Evolutionary conservation across 345 rosid species (phyloP), one percentile per base, ranked within the genome.

Genomic region (Trapa bicornis): DNA sequence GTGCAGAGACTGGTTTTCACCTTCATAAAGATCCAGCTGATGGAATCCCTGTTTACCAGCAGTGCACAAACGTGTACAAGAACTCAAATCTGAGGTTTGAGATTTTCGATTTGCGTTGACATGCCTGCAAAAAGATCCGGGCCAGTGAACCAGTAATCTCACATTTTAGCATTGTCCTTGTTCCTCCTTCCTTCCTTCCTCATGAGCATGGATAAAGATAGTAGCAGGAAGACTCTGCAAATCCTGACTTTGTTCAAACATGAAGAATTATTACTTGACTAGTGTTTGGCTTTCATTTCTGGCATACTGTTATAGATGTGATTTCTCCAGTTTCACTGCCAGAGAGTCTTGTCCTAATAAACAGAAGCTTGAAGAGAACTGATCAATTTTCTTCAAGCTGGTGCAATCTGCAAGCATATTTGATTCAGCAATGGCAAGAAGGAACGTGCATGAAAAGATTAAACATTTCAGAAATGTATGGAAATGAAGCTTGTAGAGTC

Each of bases 21-120:
- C 68, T 71, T 45, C 98, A 92, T 73, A 50, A 73, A n/a, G 98
- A 87, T 75, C 77, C 91, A 54, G 79, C 73, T n/a, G 86, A 85
- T 52, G 98, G 96, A 65, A 74, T 76, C 77, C 86, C 83, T 12
- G 69, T 92, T 50, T 89, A 86, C 29, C 82, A 89, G 72, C 81
- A 81, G 68, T 89, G 98, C 79, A 76, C 84, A 52, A 87, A 92
- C 65, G 91, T 92, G 67, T 89, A 82, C 84, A 87, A 66, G 65
- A 92, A 92, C 73, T 84, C 89, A 12, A 87, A 89, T 84, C 83
- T 89, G 60, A 83, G 98, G 80, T 87, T 92, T 22, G 95, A 92
- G 80, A 88, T 89, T 72, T 89, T 89, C 67, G 96, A 92, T 78
- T 76, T 92, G 80, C 95, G 98, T 48, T 84, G 69, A 81, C 71